These are phyloP conservation scores for Conticribra guillardii DNA, from an alignment of 108 stramenopile species.

Conservation along the genomic window DNA sequence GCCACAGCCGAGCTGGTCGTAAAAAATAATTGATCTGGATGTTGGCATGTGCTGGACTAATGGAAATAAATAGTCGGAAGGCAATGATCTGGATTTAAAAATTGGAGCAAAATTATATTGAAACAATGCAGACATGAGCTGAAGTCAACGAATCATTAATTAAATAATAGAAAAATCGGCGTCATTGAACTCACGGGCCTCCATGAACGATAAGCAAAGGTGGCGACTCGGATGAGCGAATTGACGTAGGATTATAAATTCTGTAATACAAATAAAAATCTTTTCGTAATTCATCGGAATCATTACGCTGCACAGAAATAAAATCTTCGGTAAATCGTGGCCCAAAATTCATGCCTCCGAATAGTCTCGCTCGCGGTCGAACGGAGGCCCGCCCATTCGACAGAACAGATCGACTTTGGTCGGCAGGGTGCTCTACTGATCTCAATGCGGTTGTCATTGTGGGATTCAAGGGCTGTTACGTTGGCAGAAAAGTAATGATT, in stretches of 20 bases:
- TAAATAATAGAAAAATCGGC: neutral
- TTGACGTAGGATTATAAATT: slow-evolving; percentile 41
- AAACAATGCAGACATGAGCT: neutral
- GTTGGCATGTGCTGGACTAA: slow-evolving; percentile 45
- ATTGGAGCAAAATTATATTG: neutral
- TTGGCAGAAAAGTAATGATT: too few species aligned
- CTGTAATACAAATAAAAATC: slow-evolving; percentile 36
- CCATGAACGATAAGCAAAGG: slow-evolving; percentile 49
- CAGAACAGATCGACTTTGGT: slow-evolving; percentile 1
- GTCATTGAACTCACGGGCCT: slow-evolving; percentile 44
- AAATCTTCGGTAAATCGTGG: slow-evolving; percentile 38
- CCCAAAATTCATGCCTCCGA: slow-evolving; percentile 30
- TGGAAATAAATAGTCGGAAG: slow-evolving; percentile 52
- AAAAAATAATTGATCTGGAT: slow-evolving; percentile 50
- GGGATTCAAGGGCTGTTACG: too few species aligned
- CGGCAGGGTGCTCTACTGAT: neutral
- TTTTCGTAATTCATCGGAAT: neutral
- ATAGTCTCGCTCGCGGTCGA: slow-evolving; percentile 9
- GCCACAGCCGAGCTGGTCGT: slow-evolving; percentile 59
- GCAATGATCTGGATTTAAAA: slow-evolving; percentile 35
- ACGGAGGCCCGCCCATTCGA: neutral
- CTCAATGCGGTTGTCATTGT: slow-evolving; percentile 1
- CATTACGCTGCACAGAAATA: slow-evolving; percentile 26
- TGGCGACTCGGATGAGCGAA: slow-evolving; percentile 37
- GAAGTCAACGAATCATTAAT: neutral